phyloP scores from a whole-genome alignment of 495 filamentous ascomycete genomes.

The Hyaloscypha hepaticicola region DNA sequence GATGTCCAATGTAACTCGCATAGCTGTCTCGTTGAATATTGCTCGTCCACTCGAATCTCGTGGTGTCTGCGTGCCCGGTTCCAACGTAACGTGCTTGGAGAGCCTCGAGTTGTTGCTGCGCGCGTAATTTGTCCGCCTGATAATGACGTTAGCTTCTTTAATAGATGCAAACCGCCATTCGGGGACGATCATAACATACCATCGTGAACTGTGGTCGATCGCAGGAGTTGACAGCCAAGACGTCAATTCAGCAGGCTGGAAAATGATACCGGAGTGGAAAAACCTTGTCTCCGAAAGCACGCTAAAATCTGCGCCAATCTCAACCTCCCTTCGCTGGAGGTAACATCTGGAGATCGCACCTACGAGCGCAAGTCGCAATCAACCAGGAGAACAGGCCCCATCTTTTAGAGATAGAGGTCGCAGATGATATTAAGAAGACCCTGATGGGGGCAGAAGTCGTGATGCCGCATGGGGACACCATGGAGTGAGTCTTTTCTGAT shows the following conservation, averaged over 20 bases:
- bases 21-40: slow-evolving; percentile 88
- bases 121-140: slow-evolving; percentile 95
- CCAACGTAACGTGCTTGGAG: slow-evolving; percentile 93
- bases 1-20: slow-evolving; percentile 84
- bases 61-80: slow-evolving; percentile 97
- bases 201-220: slow-evolving; percentile 7
- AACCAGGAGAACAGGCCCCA: neutral
- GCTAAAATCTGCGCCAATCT: slow-evolving; percentile 3
- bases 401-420: neutral
- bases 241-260: neutral
- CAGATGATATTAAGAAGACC: neutral
- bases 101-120: slow-evolving; percentile 93
- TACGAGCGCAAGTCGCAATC: neutral
- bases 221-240: neutral
- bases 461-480: neutral
- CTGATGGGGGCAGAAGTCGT: neutral
- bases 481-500: slow-evolving; percentile 15
- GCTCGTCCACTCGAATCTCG: slow-evolving; percentile 89
- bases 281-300: slow-evolving; percentile 6
- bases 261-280: slow-evolving; percentile 6
- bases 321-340: no score
- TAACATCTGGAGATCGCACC: no score
- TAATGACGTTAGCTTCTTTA: slow-evolving; percentile 1
- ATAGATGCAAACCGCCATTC: neutral
- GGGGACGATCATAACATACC: slow-evolving; percentile 4